Base-by-base conservation (phyloP, 2,329 filamentous ascomycete species). In the Thielaviopsis populi region DNA sequence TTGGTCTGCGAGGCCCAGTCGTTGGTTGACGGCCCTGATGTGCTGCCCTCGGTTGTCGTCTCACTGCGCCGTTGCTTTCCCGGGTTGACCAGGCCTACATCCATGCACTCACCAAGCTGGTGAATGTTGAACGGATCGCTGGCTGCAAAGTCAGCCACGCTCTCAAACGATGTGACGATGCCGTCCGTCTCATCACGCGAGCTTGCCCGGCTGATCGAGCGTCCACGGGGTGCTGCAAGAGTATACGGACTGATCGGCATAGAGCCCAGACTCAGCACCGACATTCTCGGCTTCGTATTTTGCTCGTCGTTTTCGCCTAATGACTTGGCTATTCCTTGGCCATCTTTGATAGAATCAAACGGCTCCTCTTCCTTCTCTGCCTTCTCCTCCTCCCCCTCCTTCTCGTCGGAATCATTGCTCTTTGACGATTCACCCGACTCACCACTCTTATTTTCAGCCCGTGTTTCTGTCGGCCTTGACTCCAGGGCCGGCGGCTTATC, bases 1-100 rank as follows among this genome's bases (percentile, higher is more conserved):
- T 83, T 85, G 3, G 79, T 81, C 68, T 85, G 82, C 3, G 81
- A 83, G 2, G 80, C 79, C 81, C 82, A 85, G 68, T 85, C 83
- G 10, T 79, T 81, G 0, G 78, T 76, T 59, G 75, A 77, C 0
- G 78, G 79, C 1, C 75, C 78, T 7, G 81, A 82, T 53, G 75
- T 77, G 70, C 82, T 83, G 54, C 54, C 42, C n/a, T 79, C 80
- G 63, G 85, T 83, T 0, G 83, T 85, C 2, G 81, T 81, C 69
- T 85, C 82, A 70, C 83, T 85, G 63, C 77, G 79, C 27, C 81
- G 78, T 67, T 84, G 82, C 65, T 79, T 78, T 5, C 73, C 75
- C 24, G 75, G 74, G 11, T 63, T 65, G 53, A 65, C 56, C 22
- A 65, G 24, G 8, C 64, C 64, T n/a, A 42, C 42, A 42, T 46